phyloP scores from a whole-genome alignment of 2,329 filamentous ascomycete genomes.

The Penicillium sp. region DNA sequence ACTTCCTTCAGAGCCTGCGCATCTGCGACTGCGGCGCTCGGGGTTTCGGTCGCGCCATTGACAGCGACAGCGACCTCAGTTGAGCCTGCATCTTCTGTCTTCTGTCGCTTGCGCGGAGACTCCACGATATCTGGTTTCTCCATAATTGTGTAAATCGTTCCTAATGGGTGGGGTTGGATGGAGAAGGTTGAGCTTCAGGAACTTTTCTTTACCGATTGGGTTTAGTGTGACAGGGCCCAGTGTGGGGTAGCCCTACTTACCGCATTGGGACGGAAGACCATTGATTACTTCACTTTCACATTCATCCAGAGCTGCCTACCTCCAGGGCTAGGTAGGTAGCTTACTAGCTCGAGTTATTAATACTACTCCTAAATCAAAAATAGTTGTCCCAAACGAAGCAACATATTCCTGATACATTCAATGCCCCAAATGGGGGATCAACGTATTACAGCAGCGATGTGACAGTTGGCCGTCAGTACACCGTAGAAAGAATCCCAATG shows the following conservation, averaged over 20 bases:
- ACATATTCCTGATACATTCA: background rate
- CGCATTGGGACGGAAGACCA: slow-evolving; percentile 13
- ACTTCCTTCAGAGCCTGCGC: slow-evolving; percentile 34
- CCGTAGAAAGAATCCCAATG: background rate
- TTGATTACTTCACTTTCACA: background rate
- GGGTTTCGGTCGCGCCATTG: slow-evolving; percentile 9
- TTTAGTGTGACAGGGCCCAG: slow-evolving; percentile 19
- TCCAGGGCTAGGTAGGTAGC: too few relatives aligned
- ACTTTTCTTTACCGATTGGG: slow-evolving; percentile 17
- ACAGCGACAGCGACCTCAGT: slow-evolving; percentile 14
- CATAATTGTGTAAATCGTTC: slow-evolving; percentile 20
- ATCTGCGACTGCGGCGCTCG: slow-evolving; percentile 16
- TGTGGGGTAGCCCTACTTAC: slow-evolving; percentile 19
- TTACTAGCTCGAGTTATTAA: too few relatives aligned
- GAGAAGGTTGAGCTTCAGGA: slow-evolving; percentile 11
- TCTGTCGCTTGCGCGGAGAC: slow-evolving; percentile 32
- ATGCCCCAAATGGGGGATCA: background rate
- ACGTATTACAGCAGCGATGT: background rate
- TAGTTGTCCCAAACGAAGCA: background rate
- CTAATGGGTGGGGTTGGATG: slow-evolving; percentile 6
- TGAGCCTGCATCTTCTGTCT: slow-evolving; percentile 22
- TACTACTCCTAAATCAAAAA: too few relatives aligned
- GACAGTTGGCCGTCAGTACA: background rate
- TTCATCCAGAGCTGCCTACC: background rate
- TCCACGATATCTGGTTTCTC: slow-evolving; percentile 26